Evolutionary conservation across 2,329 filamentous ascomycete species (phyloP).

Genomic region (Epichloe gansuensis): DNA sequence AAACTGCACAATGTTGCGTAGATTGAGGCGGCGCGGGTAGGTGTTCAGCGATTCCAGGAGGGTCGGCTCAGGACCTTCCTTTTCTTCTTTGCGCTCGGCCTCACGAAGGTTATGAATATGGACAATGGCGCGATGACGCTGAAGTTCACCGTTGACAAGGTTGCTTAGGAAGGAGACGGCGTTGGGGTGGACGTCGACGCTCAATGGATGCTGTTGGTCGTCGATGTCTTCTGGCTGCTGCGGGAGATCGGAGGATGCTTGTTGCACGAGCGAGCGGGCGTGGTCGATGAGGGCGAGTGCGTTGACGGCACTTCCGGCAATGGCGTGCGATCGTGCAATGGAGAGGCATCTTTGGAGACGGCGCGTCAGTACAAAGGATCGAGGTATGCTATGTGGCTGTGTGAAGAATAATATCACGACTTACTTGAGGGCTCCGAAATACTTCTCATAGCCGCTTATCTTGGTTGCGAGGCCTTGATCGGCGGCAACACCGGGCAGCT

Average conservation of each 20-base stretch:
- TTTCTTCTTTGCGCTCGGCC: conserved; percentile 29
- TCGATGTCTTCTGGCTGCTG: conserved; percentile 15
- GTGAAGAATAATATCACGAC: conserved; percentile 14
- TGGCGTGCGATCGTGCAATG: conserved; percentile 70
- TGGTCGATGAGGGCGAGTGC: conserved; percentile 75
- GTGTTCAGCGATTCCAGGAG: conserved; percentile 63
- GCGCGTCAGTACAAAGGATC: background rate
- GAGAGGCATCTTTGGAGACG: conserved; percentile 53
- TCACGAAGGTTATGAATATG: conserved; percentile 59
- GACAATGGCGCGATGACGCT: conserved; percentile 73
- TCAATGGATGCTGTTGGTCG: conserved; percentile 32
- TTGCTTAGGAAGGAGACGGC: conserved; percentile 46
- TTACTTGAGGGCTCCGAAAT: conserved; percentile 82
- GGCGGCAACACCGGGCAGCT: conserved; percentile 78
- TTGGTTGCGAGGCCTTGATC: conserved; percentile 65
- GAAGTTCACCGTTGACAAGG: conserved; percentile 58
- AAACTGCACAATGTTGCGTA: conserved; percentile 72
- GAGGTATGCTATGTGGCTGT: background rate
- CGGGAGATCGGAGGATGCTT: conserved; percentile 37
- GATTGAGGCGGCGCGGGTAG: conserved; percentile 63
- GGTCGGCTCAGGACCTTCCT: conserved; percentile 27
- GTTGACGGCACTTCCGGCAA: conserved; percentile 59
- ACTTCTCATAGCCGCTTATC: conserved; percentile 63
- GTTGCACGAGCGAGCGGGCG: conserved; percentile 49
- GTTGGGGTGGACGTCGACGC: conserved; percentile 50